These are phyloP conservation scores for Candida germanica DNA, from an alignment of 805 yeast genomes.

Conservation along the genomic window DNA sequence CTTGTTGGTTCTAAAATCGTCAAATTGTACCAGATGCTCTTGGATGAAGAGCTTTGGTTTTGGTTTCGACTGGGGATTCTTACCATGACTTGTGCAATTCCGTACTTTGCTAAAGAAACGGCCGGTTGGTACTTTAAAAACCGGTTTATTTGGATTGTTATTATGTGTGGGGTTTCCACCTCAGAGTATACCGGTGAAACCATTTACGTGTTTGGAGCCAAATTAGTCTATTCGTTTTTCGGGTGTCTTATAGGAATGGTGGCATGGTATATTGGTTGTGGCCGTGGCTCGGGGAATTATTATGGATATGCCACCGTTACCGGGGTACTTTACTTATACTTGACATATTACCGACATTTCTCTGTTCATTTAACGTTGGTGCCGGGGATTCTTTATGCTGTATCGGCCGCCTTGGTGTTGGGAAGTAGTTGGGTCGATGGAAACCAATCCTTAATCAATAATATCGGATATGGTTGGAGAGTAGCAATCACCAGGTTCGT, in stretches of 20 bases:
- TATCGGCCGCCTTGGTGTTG: slow-evolving; percentile 27
- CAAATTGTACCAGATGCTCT: slow-evolving; percentile 16
- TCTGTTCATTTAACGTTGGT: slow-evolving; percentile 24
- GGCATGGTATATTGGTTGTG: slow-evolving; percentile 34
- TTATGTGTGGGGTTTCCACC: slow-evolving; percentile 29
- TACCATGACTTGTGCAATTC: slow-evolving; percentile 21
- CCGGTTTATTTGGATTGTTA: slow-evolving; percentile 29
- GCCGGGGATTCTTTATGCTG: slow-evolving; percentile 25
- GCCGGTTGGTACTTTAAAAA: slow-evolving; percentile 26
- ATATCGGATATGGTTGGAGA: slow-evolving; percentile 26
- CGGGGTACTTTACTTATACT: slow-evolving; percentile 21
- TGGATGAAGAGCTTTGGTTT: slow-evolving; percentile 25
- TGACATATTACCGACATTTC: slow-evolving; percentile 28
- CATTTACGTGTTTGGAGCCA: slow-evolving; percentile 22
- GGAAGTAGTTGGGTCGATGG: slow-evolving; percentile 34
- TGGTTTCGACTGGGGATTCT: slow-evolving; percentile 26
- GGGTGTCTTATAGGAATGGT: slow-evolving; percentile 30
- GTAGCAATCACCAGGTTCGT: slow-evolving; percentile 27
- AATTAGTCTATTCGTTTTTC: slow-evolving; percentile 23
- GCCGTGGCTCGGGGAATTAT: slow-evolving; percentile 28
- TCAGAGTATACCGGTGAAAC: slow-evolving; percentile 30
- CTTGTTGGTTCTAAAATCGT: slow-evolving; percentile 17
- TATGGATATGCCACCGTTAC: slow-evolving; percentile 31
- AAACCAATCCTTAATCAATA: slow-evolving; percentile 14
- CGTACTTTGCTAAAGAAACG: slow-evolving; percentile 25